Evolutionary conservation across 2,329 filamentous ascomycete genomes (phyloP).

Genomic region (Allantophomopsis cytisporea): DNA sequence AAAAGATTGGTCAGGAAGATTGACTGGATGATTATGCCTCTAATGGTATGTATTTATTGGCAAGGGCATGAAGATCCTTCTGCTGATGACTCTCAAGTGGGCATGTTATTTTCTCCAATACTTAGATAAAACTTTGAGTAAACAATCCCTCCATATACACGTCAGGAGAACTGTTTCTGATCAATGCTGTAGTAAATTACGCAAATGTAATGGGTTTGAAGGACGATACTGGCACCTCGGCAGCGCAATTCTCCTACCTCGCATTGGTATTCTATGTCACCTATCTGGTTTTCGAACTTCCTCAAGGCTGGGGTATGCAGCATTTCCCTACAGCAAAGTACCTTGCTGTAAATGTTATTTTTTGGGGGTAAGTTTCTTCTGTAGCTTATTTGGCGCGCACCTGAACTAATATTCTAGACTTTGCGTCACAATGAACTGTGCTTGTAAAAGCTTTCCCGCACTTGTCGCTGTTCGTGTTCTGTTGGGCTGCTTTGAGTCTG

Average conservation of each 20-base stretch:
- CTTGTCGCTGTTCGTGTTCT: constrained; percentile 32
- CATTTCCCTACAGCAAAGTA: constrained; percentile 36
- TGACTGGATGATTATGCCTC: constrained; percentile 46
- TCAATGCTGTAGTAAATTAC: constrained; percentile 30
- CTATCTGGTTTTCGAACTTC: constrained; percentile 20
- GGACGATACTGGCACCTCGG: constrained; percentile 25
- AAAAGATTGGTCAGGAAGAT: constrained; percentile 44
- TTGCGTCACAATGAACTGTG: constrained; percentile 29
- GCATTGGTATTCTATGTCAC: constrained; percentile 33
- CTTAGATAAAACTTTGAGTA: constrained; percentile 35
- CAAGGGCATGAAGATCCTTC: neutral
- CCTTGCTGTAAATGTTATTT: constrained; percentile 25
- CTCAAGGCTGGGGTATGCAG: constrained; percentile 32
- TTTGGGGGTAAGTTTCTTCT: constrained; percentile 13
- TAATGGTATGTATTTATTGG: constrained; percentile 8
- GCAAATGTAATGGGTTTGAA: constrained; percentile 30
- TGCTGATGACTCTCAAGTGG: constrained; percentile 13
- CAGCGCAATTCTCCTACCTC: constrained; percentile 31
- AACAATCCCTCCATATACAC: neutral
- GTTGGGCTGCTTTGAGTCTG: constrained; percentile 35
- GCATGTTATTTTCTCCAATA: constrained; percentile 45
- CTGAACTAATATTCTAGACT: constrained; percentile 11
- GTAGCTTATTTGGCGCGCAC: constrained; percentile 22
- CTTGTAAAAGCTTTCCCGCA: constrained; percentile 31
- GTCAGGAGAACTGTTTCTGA: constrained; percentile 22